Evolutionary conservation across 108 stramenopile species (phyloP), one percentile per base, ranked within the genome.

Genomic region (Discostella stelligeroides): DNA sequence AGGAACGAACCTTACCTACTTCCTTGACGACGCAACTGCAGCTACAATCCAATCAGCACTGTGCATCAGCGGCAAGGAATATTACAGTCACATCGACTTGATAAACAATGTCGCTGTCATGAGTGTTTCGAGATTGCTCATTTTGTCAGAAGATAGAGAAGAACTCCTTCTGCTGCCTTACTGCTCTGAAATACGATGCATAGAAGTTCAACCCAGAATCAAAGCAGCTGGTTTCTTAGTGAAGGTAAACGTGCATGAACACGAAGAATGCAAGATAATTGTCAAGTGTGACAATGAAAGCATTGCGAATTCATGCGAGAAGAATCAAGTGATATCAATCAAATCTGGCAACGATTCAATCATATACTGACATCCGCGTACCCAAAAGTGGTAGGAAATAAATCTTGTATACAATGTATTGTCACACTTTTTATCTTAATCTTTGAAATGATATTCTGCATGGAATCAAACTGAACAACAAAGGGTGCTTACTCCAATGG

Each of bases 31-130:
- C 70, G 88, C 92, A 7, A 85, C 80, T 1, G 89, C 89, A 8
- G 66, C 76, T 37, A 61, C 86, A 13, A 50, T 93, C 34, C 84
- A 90, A 80, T 40, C 82, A 55, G 66, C 88, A 0, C 34, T 3
- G 34, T 57, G 84, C 12, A 65, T 90, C 18, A 88, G 80, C 7
- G 87, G 87, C 11, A 86, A 92, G 41, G 72, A 82, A 49, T 92
- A 89, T 48, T 40, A 87, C 42, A 83, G 82, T 51, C 90, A 92
- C 50, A 25, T 83, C 14, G 90, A 92, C 41, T 80, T 92, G 86
- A 77, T 60, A 0, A 70, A 82, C 20, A 72, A 82, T 9, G 88
- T 92, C 14, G 85, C 84, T 0, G 62, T 92, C 40, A 50, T 92
- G 38, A 88, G 88, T 45, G 83, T 85, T 14, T 79, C 73, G 49